These are phyloP conservation scores for Salicornia ramosissima DNA, from an alignment of 148 eudicot species.

Conservation along the genomic window DNA sequence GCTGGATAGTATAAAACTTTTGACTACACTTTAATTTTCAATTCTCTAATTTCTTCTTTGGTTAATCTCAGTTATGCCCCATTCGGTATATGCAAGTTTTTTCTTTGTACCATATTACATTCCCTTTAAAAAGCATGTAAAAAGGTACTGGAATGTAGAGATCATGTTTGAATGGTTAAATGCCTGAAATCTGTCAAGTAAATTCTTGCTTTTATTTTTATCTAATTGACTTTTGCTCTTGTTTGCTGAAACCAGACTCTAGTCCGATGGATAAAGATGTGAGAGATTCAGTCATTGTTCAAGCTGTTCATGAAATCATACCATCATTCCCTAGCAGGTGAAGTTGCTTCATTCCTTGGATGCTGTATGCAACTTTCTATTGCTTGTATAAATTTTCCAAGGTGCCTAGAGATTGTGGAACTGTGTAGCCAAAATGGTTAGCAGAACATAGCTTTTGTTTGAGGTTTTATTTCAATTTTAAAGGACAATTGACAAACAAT, in stretches of 20 bases:
- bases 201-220: neutral
- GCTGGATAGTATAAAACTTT: no score
- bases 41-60: no score
- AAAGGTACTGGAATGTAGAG: no score
- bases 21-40: no score
- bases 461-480: neutral
- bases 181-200: no score
- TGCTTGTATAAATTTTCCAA: no score
- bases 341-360: neutral
- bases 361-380: neutral
- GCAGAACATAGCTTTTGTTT: neutral
- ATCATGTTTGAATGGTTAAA: neutral
- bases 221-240: neutral
- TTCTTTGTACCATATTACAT: no score
- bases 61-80: no score
- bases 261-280: conserved; percentile 21
- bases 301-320: conserved; percentile 37
- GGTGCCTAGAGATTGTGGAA: neutral
- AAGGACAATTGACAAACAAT: no score
- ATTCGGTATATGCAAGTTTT: no score
- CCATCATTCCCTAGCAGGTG: conserved; percentile 45
- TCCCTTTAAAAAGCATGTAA: no score
- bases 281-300: conserved; percentile 28
- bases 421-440: neutral
- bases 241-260: conserved; percentile 1